Base-by-base conservation (phyloP, 139 green algal species). In the Diplosphaera chodatii region DNA sequence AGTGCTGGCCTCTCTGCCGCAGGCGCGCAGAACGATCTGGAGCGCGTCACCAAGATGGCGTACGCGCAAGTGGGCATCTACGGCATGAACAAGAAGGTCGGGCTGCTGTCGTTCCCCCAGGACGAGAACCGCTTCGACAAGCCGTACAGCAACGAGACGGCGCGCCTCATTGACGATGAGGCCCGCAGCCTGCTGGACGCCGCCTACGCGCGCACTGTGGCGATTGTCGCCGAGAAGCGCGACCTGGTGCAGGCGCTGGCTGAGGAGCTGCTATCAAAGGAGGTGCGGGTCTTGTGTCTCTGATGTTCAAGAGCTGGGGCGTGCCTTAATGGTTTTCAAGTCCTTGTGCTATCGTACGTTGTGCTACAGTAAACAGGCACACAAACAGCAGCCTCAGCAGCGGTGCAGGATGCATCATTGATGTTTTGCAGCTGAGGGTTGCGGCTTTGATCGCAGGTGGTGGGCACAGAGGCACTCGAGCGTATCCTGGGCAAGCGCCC, bases 11-110 rank as follows among this genome's bases (percentile, higher is more conserved):
- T 23, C 48, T 23, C 18, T 59, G 48, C 6, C 69, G 40, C 75
- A 82, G 87, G 87, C 13, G 96, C 96, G 1, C 93, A 98, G 78
- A 99, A 99, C 72, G 96, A 99, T 83, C 83, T 99, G 78, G 94
- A 99, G 83, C 89, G 90, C 40, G 83, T 99, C 6, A 99, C 96
- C 8, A 91, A 96, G 77, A 96, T 97, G 90, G 93, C 95, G 0
- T 99, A 99, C 80, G 81, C 84, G 8, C 87, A 93, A 72, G 88
- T 98, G 3, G 89, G 89, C 1, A 78, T 98, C 30, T 98, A 98
- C 70, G 96, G 96, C 76, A 98, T 99, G 90, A 97, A 93, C 71
- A 84, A 94, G 34, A 88, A 85, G 56, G 81, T 99, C 6, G 96
- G 96, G 55, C 82, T 98, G 68, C 82, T 99, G 32, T 97, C 90